Evolutionary conservation across 2,329 filamentous ascomycete genomes (phyloP).

Genomic region (Alternaria sp.): DNA sequence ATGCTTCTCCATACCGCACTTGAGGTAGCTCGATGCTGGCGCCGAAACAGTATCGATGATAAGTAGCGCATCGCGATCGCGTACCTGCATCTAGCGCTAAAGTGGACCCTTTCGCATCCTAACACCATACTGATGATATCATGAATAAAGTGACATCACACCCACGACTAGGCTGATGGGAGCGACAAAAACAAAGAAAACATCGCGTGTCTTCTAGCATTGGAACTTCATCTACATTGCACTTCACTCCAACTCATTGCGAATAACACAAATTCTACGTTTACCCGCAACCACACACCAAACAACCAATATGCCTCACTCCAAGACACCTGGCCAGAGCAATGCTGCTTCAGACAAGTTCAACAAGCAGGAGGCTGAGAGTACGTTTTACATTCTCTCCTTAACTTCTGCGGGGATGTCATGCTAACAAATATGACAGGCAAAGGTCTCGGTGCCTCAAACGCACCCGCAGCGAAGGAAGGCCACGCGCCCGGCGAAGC

Average conservation of each 20-base stretch:
- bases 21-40: neutral
- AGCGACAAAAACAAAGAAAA: neutral
- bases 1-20: neutral
- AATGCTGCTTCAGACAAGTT: slow-evolving; percentile 26
- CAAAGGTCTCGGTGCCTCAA: slow-evolving; percentile 25
- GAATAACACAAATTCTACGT: neutral
- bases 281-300: neutral
- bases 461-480: slow-evolving; percentile 22
- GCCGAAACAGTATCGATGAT: neutral
- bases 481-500: slow-evolving; percentile 18
- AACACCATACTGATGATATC: slow-evolving; percentile 1
- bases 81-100: neutral
- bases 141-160: slow-evolving; percentile 1
- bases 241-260: neutral
- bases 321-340: slow-evolving; percentile 25
- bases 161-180: neutral
- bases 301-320: slow-evolving; percentile 17
- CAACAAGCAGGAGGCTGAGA: slow-evolving; percentile 25
- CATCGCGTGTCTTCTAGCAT: neutral
- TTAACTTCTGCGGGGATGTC: neutral
- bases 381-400: neutral
- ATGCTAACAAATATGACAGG: slow-evolving; percentile 4
- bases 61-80: neutral
- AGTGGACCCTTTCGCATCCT: neutral
- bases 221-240: neutral